Base-by-base conservation (phyloP, 83 land plant species). In the Picea mariana region DNA sequence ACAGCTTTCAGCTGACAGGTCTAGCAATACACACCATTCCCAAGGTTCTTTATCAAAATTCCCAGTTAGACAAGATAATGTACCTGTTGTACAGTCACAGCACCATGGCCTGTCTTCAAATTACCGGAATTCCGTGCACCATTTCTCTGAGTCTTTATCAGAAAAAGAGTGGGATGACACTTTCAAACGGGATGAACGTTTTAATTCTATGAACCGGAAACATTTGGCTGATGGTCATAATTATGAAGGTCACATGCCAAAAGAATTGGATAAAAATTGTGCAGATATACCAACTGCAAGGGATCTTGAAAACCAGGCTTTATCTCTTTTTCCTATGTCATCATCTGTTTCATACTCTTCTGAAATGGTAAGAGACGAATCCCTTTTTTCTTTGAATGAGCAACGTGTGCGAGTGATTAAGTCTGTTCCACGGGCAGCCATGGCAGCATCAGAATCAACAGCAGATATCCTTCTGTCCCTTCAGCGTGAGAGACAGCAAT, bases 371-470 rank as follows among this genome's bases (percentile, higher is more conserved):
- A 68, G 38, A 68, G 73, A 68, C n/a, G n/a, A 72, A 44, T 42
- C 76, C 8, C 76, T 20, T n/a, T 20, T 72, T 18, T 72, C 76
- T 6, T 72, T 55, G 2, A 72, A 72, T 9, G 82, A 24, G 24
- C 34, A 34, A 34, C 64, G 23, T 4, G 80, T 62, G 63, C 64
- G 80, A 47, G 86, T 86, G 65, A 86, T 86, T 17, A 86, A 86
- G 69, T 86, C 67, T 16, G 82, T 86, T 27, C 88, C 86, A 17
- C 86, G 86, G 24, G 67, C 86, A 68, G 75, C 83, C 16, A 52
- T 84, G 47, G 86, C 88, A 7, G 83, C 86, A 4, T 80, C 86
- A 34, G 83, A 86, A 80, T 86, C 88, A 69, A 82, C 88, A 6
- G 88, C 88, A 16, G 86, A 78, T 16, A 80, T 86, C 52, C 82